Evolutionary conservation across 306 rosid genomes (phyloP).

Genomic region (Crataegus laevigata): DNA sequence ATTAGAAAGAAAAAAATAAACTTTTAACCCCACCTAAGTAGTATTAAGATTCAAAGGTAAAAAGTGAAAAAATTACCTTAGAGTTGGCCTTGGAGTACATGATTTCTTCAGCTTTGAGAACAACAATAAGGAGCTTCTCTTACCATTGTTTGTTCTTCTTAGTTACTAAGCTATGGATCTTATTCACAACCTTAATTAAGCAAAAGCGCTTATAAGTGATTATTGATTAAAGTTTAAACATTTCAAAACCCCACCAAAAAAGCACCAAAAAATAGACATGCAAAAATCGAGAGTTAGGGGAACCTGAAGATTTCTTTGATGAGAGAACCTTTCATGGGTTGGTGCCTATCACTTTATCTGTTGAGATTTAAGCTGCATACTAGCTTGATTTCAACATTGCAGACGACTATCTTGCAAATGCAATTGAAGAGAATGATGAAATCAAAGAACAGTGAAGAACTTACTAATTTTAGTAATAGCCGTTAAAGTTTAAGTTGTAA

Average conservation of each 20-base stretch:
- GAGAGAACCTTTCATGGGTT: constrained; percentile 73
- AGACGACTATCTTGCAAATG: no score
- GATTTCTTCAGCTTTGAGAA: constrained; percentile 66
- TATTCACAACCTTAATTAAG: constrained; percentile 49
- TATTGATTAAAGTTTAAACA: not conserved
- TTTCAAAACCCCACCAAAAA: not conserved
- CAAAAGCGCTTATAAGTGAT: not conserved
- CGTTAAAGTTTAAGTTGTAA: no score
- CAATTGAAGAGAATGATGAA: no score
- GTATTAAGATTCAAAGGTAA: not conserved
- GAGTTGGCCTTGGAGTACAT: constrained; percentile 81
- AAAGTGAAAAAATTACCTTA: constrained; percentile 35
- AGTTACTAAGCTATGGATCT: constrained; percentile 49
- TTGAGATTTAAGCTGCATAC: no score
- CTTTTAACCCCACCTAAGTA: not conserved
- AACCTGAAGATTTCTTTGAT: constrained; percentile 85
- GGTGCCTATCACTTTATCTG: constrained; percentile 52
- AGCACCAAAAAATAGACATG: not conserved
- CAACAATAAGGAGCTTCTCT: constrained; percentile 76
- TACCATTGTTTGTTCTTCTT: constrained; percentile 80
- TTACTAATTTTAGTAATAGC: no score
- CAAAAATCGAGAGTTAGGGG: not conserved
- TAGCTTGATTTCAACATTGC: no score
- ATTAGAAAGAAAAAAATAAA: not conserved
- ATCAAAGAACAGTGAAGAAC: no score